Evolutionary conservation across 2,329 filamentous ascomycete species (phyloP).

Genomic region (Hypoxylon sp.): DNA sequence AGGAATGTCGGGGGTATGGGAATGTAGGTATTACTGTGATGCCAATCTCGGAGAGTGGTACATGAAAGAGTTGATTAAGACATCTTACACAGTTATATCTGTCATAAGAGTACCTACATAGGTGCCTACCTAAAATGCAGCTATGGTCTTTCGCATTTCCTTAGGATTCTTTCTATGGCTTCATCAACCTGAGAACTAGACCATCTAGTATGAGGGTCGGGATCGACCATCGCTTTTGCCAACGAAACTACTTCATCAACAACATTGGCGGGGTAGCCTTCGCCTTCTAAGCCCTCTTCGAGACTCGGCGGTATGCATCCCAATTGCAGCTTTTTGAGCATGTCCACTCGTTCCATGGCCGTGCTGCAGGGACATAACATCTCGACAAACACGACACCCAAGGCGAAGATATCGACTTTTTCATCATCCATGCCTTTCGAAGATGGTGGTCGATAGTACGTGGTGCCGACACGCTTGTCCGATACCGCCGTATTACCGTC

Average conservation of each 20-base stretch:
- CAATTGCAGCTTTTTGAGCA: conserved; percentile 49
- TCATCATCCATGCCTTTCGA: conserved; percentile 59
- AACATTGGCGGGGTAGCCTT: conserved; percentile 43
- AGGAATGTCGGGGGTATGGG: too few relatives aligned
- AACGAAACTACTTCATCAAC: conserved; percentile 42
- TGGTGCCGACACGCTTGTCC: conserved; percentile 69
- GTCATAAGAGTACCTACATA: neutral
- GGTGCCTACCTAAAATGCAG: neutral
- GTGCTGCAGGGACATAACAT: conserved; percentile 69
- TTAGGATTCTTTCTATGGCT: conserved; percentile 42
- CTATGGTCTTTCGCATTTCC: conserved; percentile 28
- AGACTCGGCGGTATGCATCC: conserved; percentile 45
- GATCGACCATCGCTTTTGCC: conserved; percentile 48
- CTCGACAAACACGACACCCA: conserved; percentile 74
- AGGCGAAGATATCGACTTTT: conserved; percentile 72
- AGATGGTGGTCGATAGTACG: conserved; percentile 71
- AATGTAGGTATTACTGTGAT: neutral
- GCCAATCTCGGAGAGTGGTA: neutral
- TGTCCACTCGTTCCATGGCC: conserved; percentile 62
- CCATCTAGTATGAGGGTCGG: conserved; percentile 47
- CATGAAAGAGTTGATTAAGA: neutral
- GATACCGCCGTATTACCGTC: conserved; percentile 32
- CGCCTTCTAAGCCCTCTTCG: conserved; percentile 31
- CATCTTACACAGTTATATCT: neutral
- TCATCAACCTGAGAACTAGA: conserved; percentile 45